Percentiles rank a stretch among this genome's conserved stretches.
phyloP scores from a whole-genome alignment of 257 asterid genomes.

The Jaltomata sinuosa region DNA sequence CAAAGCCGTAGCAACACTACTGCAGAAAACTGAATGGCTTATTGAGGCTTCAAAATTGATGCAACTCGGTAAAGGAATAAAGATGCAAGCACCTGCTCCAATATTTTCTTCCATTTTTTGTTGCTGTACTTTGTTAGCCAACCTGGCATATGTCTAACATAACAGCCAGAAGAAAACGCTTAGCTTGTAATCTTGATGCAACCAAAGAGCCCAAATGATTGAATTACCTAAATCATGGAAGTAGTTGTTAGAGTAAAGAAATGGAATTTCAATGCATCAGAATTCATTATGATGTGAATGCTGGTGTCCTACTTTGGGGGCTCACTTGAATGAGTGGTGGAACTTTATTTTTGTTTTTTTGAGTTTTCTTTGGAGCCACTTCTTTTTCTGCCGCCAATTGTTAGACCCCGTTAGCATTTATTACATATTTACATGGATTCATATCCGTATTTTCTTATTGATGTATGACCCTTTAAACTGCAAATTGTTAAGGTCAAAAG shows the following conservation, averaged over 20 bases:
- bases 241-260: slow-evolving; percentile 3
- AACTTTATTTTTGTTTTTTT: slow-evolving; percentile 17
- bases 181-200: background rate
- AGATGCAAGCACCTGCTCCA: background rate
- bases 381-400: slow-evolving; percentile 16
- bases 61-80: background rate
- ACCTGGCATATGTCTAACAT: background rate
- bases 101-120: background rate
- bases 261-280: slow-evolving; percentile 12
- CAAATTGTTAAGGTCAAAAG: background rate
- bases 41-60: background rate
- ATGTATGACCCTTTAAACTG: background rate
- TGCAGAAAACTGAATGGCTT: background rate
- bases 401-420: slow-evolving; percentile 6
- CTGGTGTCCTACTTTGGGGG: slow-evolving; percentile 15
- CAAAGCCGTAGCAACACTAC: background rate
- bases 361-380: slow-evolving; percentile 42
- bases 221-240: background rate
- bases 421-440: slow-evolving; percentile 20
- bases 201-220: background rate
- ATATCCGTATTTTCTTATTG: slow-evolving; percentile 8
- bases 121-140: background rate
- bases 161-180: background rate
- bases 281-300: slow-evolving; percentile 25
- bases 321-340: slow-evolving; percentile 25